phyloP scores from a whole-genome alignment of 306 rosid genomes.

The Trichosanthes cucumerina region DNA sequence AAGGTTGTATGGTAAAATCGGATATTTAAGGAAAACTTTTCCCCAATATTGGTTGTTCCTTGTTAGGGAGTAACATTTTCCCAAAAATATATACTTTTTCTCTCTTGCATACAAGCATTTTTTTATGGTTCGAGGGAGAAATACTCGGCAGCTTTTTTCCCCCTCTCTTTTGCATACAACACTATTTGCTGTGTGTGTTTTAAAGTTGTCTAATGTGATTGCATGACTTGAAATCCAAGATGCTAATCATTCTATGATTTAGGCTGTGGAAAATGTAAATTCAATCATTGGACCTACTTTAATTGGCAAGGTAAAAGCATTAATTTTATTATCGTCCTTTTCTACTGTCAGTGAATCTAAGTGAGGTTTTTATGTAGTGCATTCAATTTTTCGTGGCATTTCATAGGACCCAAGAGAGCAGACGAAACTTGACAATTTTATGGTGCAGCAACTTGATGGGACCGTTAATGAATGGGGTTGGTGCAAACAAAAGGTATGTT shows the following conservation, averaged over 20 bases:
- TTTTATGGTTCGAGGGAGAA: background rate
- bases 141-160: background rate
- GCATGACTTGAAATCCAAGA: background rate
- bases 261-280: constrained; percentile 86
- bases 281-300: constrained; percentile 73
- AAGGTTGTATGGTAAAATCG: constrained; percentile 30
- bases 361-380: background rate
- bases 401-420: constrained; percentile 78
- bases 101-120: background rate
- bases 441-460: constrained; percentile 93
- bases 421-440: constrained; percentile 57
- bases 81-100: too few relatives aligned
- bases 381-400: background rate
- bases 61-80: too few relatives aligned
- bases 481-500: constrained; percentile 84
- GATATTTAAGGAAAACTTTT: background rate
- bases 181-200: background rate
- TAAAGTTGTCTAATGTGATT: background rate
- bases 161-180: background rate
- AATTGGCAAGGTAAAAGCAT: constrained; percentile 63
- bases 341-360: background rate
- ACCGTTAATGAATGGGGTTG: constrained; percentile 97
- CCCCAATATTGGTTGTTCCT: background rate
- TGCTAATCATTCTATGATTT: background rate
- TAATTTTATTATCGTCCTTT: background rate